Base-by-base conservation (phyloP, 73 alveolate species). In the Paramecium pentaurelia region DNA sequence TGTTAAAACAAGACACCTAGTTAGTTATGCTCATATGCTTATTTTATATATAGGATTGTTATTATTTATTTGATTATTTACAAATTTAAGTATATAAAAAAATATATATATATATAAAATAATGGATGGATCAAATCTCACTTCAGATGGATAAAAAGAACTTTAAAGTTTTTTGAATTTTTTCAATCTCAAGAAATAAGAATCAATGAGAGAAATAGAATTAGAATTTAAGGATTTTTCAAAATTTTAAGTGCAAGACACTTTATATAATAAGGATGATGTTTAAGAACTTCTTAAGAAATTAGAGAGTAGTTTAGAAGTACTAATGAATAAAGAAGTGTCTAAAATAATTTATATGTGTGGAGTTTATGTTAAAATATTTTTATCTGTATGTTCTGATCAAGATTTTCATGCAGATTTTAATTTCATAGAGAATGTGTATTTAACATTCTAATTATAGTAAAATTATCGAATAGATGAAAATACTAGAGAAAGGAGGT, bases 321-420 rank as follows among this genome's bases (percentile, higher is more conserved):
- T 80, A 8, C 45, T 42, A 4, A 25, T 80, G 51, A 42, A 80
- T 45, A 80, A 80, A 47, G 91, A 80, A 80, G 73, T 80, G 16
- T 80, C 91, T 44, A 80, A 80, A 45, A 42, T 80, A 8, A 45
- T 80, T 22, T 44, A 80, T 47, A 80, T 80, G 91, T 10, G 91
- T 5, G 91, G 91, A 45, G 91, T 80, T 6, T 80, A 80, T 80
- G 73, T 47, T 8, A 80, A 80, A 47, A 80, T 80, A 42, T 80
- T 80, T 80, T 36, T 80, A 27, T 80, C 91, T 20, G 71, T 80
- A 3, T 42, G 64, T 32, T 22, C 77, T 18, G 91, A 80, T 47
- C 32, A 45, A 47, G 91, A 80, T n/a, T 80, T 80, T 47, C 91
- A 80, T 80, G 91, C 91, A 45, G 91, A 80, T 80, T 80, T 80